These are phyloP conservation scores for Hypoxylon sp. DNA, from an alignment of 2,329 filamentous ascomycete genomes.

Conservation along the genomic window DNA sequence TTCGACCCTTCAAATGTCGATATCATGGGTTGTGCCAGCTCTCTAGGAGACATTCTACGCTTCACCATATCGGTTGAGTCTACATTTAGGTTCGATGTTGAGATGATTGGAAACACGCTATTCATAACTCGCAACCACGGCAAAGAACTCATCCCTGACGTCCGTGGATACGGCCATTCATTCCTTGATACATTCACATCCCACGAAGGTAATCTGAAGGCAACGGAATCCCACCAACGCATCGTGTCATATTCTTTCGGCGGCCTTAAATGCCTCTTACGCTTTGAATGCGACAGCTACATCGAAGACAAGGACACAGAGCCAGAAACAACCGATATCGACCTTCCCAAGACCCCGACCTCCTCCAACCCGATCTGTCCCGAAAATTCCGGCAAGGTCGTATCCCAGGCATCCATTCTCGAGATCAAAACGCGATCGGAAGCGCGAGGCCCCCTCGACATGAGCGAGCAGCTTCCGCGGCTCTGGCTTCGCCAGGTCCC, in stretches of 20 bases:
- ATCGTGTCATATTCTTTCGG: conserved; percentile 43
- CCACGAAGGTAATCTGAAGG: conserved; percentile 11
- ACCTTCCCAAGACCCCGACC: conserved; percentile 1
- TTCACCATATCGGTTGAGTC: conserved; percentile 38
- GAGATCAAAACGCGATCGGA: conserved; percentile 44
- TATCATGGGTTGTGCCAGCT: conserved; percentile 44
- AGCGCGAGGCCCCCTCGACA: conserved; percentile 27
- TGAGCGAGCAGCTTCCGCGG: conserved; percentile 40
- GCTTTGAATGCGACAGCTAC: conserved; percentile 45
- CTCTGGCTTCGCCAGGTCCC: conserved; percentile 46
- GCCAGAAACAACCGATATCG: conserved; percentile 2
- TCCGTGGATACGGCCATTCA: conserved; percentile 43
- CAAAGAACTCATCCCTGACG: conserved; percentile 40
- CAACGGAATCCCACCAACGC: conserved; percentile 44
- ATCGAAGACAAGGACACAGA: conserved; percentile 5
- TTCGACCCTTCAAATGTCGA: conserved; percentile 42
- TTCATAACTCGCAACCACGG: conserved; percentile 43
- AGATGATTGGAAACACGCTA: conserved; percentile 44
- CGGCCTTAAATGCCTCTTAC: conserved; percentile 43
- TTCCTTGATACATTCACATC: conserved; percentile 44
- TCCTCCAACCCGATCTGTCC: conserved; percentile 15
- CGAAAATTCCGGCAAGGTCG: conserved; percentile 21
- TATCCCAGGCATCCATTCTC: conserved; percentile 40
- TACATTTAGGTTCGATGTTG: conserved; percentile 44
- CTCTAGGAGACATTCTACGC: conserved; percentile 45